Evolutionary conservation across 2,329 filamentous ascomycete genomes (phyloP).

Genomic region (Dactylellina sp.): DNA sequence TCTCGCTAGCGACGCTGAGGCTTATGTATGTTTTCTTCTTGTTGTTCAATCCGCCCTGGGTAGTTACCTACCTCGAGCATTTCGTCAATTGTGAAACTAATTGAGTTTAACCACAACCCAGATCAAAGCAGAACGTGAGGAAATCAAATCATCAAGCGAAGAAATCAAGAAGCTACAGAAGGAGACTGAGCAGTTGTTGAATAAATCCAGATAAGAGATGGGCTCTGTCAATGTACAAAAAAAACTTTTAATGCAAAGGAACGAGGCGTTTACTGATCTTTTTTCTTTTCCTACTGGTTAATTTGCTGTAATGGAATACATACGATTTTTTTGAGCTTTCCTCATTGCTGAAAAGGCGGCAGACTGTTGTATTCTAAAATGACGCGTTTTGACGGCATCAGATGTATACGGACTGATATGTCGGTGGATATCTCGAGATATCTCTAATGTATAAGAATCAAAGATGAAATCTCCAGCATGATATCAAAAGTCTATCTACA

Average conservation of each 20-base stretch:
- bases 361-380: too few relatives aligned
- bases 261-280: constrained; percentile 16
- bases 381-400: too few relatives aligned
- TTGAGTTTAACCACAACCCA: constrained; percentile 58
- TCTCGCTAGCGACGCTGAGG: constrained; percentile 82
- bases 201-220: constrained; percentile 62
- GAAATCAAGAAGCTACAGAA: constrained; percentile 70
- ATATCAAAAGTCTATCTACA: too few relatives aligned
- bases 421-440: too few relatives aligned
- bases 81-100: constrained; percentile 8
- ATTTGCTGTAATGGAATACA: background rate
- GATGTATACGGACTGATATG: too few relatives aligned
- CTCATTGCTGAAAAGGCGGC: too few relatives aligned
- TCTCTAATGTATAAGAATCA: too few relatives aligned
- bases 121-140: constrained; percentile 73
- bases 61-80: too few relatives aligned
- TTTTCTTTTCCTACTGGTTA: background rate
- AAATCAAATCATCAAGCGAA: constrained; percentile 64
- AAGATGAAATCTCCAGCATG: too few relatives aligned
- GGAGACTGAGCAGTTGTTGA: constrained; percentile 70
- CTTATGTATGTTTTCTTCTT: constrained; percentile 69
- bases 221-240: constrained; percentile 34
- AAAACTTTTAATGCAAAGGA: background rate
- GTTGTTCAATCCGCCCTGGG: constrained; percentile 40
- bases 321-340: background rate